phyloP scores from a whole-genome alignment of 352 stramenopile species.

The Globisporangium irregulare region DNA sequence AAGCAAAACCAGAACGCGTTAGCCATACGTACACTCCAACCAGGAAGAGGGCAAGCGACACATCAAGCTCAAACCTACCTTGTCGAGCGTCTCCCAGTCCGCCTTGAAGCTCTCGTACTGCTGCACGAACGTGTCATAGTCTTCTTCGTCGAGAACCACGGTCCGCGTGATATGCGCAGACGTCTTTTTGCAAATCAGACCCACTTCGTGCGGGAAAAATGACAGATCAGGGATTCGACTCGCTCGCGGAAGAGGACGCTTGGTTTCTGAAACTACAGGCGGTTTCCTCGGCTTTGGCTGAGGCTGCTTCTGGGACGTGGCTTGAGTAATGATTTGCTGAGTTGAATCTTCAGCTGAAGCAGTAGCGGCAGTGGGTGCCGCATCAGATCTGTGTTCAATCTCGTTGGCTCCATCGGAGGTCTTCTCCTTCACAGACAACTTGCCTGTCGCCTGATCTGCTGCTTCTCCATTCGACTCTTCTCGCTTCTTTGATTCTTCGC shows the following conservation, averaged over 20 bases:
- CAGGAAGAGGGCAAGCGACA: not conserved
- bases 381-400: not conserved
- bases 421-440: not conserved
- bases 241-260: conserved; percentile 30
- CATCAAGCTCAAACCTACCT: conserved; percentile 23
- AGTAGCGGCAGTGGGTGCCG: not conserved
- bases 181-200: conserved; percentile 56
- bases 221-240: conserved; percentile 44
- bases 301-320: not conserved
- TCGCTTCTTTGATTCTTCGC: not conserved
- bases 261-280: conserved; percentile 6
- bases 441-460: not conserved
- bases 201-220: conserved; percentile 41
- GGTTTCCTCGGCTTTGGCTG: conserved; percentile 1
- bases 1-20: too few species aligned
- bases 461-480: not conserved
- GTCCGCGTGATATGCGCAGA: conserved; percentile 45
- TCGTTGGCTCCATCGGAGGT: too few species aligned
- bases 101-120: conserved; percentile 44
- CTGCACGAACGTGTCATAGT: conserved; percentile 53
- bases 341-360: not conserved
- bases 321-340: too few species aligned
- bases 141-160: conserved; percentile 55
- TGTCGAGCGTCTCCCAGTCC: conserved; percentile 72
- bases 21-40: not conserved